Evolutionary conservation across 2,329 filamentous ascomycete genomes (phyloP).

Genomic region (Colletotrichum sp.): DNA sequence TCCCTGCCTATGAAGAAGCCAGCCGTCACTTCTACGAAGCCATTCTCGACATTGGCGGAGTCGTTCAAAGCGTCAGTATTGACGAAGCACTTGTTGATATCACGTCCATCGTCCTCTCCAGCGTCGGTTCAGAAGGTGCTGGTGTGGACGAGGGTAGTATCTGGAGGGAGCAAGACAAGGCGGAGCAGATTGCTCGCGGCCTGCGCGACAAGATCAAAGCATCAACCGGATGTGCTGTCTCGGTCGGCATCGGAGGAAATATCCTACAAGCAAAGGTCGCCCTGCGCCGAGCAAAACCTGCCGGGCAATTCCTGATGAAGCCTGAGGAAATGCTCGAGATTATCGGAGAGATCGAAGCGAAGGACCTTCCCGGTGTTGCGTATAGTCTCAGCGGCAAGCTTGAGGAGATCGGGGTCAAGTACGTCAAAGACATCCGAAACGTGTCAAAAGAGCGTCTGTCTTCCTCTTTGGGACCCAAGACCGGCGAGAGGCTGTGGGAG

Average conservation of each 20-base stretch:
- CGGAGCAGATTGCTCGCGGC: constrained; percentile 70
- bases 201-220: constrained; percentile 75
- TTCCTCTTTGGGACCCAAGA: constrained; percentile 84
- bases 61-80: constrained; percentile 95
- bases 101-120: constrained; percentile 70
- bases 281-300: constrained; percentile 89
- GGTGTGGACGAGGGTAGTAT: constrained; percentile 71
- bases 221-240: constrained; percentile 85
- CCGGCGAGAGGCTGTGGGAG: constrained; percentile 87
- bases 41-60: constrained; percentile 78
- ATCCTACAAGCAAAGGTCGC: constrained; percentile 92
- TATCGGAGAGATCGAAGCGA: constrained; percentile 78
- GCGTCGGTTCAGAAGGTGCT: constrained; percentile 69
- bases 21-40: constrained; percentile 87
- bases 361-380: constrained; percentile 89
- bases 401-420: constrained; percentile 82
- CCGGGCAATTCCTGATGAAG: constrained; percentile 88
- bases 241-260: constrained; percentile 89
- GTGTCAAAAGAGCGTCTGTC: constrained; percentile 78
- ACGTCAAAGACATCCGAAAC: constrained; percentile 82
- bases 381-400: constrained; percentile 87
- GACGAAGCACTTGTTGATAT: constrained; percentile 93
- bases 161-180: constrained; percentile 79
- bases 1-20: constrained; percentile 90
- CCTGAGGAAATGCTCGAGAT: constrained; percentile 80